phyloP scores from a whole-genome alignment of 2,329 filamentous ascomycete genomes.

The Calonectria honghensis region DNA sequence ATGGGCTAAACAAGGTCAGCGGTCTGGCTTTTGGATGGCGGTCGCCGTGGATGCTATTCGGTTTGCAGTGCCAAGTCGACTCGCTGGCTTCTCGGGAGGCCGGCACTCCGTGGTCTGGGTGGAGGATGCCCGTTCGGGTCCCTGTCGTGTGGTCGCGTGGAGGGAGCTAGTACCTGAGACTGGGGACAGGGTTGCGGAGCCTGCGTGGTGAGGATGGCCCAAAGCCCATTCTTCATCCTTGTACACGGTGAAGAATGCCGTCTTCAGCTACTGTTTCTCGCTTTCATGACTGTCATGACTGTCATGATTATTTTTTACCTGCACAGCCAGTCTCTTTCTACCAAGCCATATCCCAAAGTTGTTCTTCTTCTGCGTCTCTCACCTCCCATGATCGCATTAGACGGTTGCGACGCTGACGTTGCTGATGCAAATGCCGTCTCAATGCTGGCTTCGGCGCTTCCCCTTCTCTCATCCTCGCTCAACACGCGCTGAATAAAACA shows the following conservation, averaged over 20 bases:
- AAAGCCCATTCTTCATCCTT: not conserved
- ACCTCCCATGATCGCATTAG: not conserved
- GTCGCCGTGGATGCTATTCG: conserved; percentile 25
- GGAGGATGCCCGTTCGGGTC: conserved; percentile 18
- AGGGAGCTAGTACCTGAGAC: conserved; percentile 37
- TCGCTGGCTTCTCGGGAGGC: conserved; percentile 23
- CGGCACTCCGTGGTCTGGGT: conserved; percentile 24
- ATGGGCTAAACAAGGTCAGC: conserved; percentile 8
- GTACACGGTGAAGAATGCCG: too few species aligned
- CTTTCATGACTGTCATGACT: not conserved
- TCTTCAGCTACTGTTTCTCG: not conserved
- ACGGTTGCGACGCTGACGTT: not conserved
- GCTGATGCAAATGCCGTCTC: not conserved
- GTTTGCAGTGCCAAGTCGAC: conserved; percentile 28
- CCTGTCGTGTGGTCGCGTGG: conserved; percentile 34
- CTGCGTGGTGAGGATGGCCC: not conserved
- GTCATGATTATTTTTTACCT: not conserved
- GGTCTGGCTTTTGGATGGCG: conserved; percentile 26
- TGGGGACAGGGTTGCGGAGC: conserved; percentile 6
- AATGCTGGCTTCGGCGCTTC: not conserved
- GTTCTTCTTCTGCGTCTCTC: not conserved
- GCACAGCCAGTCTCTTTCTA: conserved; percentile 3
- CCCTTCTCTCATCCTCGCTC: not conserved
- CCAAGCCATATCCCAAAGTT: not conserved
- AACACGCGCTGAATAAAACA: not conserved